These are phyloP conservation scores for Smittium mucronatum DNA, from an alignment of 371 early-diverging fungal species.

Conservation along the genomic window DNA sequence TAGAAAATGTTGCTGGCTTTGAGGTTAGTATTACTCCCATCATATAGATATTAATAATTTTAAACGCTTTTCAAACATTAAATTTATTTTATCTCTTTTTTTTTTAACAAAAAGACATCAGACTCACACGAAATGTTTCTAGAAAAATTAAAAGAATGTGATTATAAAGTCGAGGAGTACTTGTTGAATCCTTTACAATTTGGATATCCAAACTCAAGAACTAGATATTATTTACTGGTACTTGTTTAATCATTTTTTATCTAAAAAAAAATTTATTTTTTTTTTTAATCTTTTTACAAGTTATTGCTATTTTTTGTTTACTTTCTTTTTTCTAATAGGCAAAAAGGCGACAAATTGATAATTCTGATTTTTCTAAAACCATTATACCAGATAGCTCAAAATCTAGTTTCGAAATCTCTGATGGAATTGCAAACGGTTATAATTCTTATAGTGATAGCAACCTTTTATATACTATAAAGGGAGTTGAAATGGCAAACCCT, in stretches of 20 bases:
- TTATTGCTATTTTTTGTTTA: no score
- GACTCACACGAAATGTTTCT: conserved; percentile 40
- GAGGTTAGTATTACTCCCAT: conserved; percentile 35
- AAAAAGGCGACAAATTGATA: no score
- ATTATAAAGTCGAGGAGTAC: conserved; percentile 42
- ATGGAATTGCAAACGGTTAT: no score
- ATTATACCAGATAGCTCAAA: no score
- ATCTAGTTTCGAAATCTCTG: no score
- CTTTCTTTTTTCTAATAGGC: no score
- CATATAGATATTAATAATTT: background rate
- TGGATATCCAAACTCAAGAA: conserved; percentile 48
- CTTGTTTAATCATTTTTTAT: background rate
- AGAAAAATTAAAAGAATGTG: conserved; percentile 26
- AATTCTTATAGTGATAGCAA: background rate
- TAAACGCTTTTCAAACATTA: no score
- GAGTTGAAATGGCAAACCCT: background rate
- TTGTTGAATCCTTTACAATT: conserved; percentile 48
- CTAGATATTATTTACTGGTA: conserved; percentile 48
- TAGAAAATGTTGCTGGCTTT: conserved; percentile 78
- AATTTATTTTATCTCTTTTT: conserved; percentile 1
- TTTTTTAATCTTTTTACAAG: background rate
- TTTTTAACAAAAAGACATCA: conserved; percentile 30
- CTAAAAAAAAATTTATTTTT: background rate
- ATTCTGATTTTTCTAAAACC: no score
- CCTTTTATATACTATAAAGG: background rate